Evolutionary conservation across 768 basidiomycete genomes (phyloP).

Genomic region (Hygrophoropsis aurantiaca): DNA sequence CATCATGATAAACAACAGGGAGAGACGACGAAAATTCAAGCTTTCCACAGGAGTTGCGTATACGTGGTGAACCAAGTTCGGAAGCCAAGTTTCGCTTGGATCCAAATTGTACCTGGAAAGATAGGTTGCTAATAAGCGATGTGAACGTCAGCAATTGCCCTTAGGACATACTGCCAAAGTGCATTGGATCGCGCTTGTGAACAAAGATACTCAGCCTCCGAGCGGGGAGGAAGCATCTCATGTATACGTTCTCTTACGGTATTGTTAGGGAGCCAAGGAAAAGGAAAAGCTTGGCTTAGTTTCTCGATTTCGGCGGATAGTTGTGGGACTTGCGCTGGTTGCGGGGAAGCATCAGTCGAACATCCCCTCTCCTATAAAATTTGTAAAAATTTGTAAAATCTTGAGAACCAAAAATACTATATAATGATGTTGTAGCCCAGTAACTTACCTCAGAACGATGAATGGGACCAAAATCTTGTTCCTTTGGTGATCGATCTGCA

Average conservation of each 20-base stretch:
- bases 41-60: slow-evolving; percentile 60
- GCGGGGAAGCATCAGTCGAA: slow-evolving; percentile 21
- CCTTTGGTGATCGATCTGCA: slow-evolving; percentile 4
- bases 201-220: slow-evolving; percentile 60
- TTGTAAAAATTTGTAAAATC: background rate
- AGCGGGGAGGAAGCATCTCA: slow-evolving; percentile 57
- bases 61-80: slow-evolving; percentile 67
- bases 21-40: slow-evolving; percentile 64
- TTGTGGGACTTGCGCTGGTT: slow-evolving; percentile 12
- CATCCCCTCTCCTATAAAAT: slow-evolving; percentile 22
- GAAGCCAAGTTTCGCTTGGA: slow-evolving; percentile 67
- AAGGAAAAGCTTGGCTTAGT: slow-evolving; percentile 68
- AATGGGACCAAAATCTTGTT: slow-evolving; percentile 10
- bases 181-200: slow-evolving; percentile 66
- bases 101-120: slow-evolving; percentile 61
- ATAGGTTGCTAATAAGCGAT: slow-evolving; percentile 3
- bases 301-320: slow-evolving; percentile 37
- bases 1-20: slow-evolving; percentile 69
- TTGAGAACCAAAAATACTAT: background rate
- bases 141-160: slow-evolving; percentile 1
- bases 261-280: slow-evolving; percentile 65
- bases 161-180: slow-evolving; percentile 64
- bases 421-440: background rate
- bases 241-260: slow-evolving; percentile 63
- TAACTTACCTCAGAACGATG: slow-evolving; percentile 24